phyloP scores from a whole-genome alignment of 2,329 filamentous ascomycete species.

The Epicoccum sorghinum region DNA sequence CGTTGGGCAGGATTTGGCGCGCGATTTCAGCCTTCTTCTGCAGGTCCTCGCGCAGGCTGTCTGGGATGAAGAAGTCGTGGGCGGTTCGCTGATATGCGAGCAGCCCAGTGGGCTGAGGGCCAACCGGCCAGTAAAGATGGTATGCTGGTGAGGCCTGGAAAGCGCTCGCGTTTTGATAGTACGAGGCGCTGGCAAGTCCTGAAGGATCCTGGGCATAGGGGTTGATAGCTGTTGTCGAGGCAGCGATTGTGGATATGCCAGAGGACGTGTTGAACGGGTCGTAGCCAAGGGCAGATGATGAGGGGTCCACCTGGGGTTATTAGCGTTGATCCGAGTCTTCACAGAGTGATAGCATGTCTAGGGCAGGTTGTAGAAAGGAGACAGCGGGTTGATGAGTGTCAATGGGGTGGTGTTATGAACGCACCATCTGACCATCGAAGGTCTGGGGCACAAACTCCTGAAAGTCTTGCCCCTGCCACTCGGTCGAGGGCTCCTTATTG shows the following conservation, averaged over 20 bases:
- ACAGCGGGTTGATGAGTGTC: too few species aligned
- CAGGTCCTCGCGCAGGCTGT: constrained; percentile 83
- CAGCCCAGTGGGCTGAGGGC: constrained; percentile 80
- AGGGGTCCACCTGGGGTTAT: constrained; percentile 40
- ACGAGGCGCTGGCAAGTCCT: constrained; percentile 66
- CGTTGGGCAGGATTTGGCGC: constrained; percentile 80
- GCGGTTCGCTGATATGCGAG: constrained; percentile 83
- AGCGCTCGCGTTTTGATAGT: constrained; percentile 65
- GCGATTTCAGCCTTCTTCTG: constrained; percentile 88
- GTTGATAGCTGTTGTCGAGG: constrained; percentile 51
- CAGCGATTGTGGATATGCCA: constrained; percentile 42
- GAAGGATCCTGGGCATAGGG: constrained; percentile 79
- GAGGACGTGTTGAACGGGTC: constrained; percentile 53
- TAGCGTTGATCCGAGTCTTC: not conserved
- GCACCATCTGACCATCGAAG: constrained; percentile 60
- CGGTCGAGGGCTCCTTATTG: constrained; percentile 53
- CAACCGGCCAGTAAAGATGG: constrained; percentile 88
- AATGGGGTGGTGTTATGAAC: constrained; percentile 22
- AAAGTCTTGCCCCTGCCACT: constrained; percentile 57
- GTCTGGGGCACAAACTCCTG: constrained; percentile 62
- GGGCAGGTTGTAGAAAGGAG: not conserved
- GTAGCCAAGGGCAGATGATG: constrained; percentile 45
- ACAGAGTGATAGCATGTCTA: too few species aligned
- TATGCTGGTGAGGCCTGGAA: constrained; percentile 67
- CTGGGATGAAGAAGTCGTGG: constrained; percentile 90